phyloP scores from a whole-genome alignment of 495 filamentous ascomycete genomes.

The Pseudoneurospora amorphoporcata region DNA sequence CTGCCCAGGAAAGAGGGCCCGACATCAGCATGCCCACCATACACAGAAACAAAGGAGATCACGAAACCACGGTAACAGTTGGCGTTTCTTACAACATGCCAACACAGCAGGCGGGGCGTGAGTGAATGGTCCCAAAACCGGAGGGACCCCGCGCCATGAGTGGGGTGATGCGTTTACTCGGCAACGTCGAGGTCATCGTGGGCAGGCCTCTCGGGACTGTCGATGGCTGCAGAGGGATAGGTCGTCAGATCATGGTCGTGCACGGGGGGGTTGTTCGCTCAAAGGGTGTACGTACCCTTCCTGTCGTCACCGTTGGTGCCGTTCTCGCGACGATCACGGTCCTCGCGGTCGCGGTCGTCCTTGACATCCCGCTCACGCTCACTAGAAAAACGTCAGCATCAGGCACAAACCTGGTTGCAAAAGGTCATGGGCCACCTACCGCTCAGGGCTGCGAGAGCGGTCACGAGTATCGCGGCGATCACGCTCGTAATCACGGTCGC shows the following conservation, averaged over 20 bases:
- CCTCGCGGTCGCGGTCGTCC: slow-evolving; percentile 46
- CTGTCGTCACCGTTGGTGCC: slow-evolving; percentile 72
- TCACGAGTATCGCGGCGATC: slow-evolving; percentile 62
- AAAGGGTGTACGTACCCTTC: slow-evolving; percentile 56
- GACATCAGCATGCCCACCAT: neutral
- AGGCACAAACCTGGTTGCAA: slow-evolving; percentile 3
- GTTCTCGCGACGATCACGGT: slow-evolving; percentile 52
- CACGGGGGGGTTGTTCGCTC: slow-evolving; percentile 2
- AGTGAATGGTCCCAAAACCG: neutral
- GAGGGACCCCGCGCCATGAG: neutral
- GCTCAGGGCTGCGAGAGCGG: slow-evolving; percentile 63
- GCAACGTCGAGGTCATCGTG: slow-evolving; percentile 97
- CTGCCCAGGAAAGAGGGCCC: neutral
- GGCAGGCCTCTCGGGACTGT: slow-evolving; percentile 63
- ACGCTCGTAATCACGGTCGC: slow-evolving; percentile 70
- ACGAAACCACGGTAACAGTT: neutral
- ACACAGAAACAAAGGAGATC: neutral
- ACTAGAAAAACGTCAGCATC: slow-evolving; percentile 13
- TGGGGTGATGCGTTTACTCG: slow-evolving; percentile 48
- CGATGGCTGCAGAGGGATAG: slow-evolving; percentile 38
- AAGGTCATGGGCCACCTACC: slow-evolving; percentile 39
- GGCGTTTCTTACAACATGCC: neutral
- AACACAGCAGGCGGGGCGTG: neutral
- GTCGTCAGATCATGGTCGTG: slow-evolving; percentile 10
- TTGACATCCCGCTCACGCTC: slow-evolving; percentile 45